A percentile compares a stretch with the other conserved stretches of the same genome.
Evolutionary conservation across 2,329 filamentous ascomycete genomes (phyloP).

Genomic region (Penicillium brasilianum): DNA sequence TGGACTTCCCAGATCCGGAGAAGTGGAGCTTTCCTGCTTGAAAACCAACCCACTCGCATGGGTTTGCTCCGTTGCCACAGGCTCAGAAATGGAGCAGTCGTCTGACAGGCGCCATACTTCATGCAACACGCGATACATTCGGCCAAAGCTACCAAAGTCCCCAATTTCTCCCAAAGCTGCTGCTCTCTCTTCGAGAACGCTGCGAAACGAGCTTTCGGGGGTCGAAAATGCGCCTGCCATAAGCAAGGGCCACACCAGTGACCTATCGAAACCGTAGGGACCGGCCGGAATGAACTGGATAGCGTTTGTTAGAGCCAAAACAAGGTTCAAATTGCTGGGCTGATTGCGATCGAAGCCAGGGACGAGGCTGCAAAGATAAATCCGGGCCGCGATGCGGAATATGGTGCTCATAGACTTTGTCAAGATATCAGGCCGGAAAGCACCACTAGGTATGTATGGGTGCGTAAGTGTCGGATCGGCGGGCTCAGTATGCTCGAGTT

Average conservation of each 20-base stretch:
- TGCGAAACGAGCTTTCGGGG: conserved; percentile 74
- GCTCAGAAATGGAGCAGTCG: conserved; percentile 47
- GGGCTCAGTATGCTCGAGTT: conserved; percentile 81
- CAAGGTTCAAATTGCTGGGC: conserved; percentile 67
- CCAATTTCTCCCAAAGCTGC: conserved; percentile 76
- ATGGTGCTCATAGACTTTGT: conserved; percentile 86
- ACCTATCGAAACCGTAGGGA: conserved; percentile 82
- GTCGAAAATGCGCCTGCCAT: conserved; percentile 81
- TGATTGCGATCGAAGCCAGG: conserved; percentile 82
- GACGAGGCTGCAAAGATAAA: conserved; percentile 95
- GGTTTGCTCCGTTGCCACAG: too few species aligned
- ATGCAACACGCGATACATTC: conserved; percentile 75
- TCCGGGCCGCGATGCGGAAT: conserved; percentile 88
- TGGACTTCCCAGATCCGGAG: neutral
- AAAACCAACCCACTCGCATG: too few species aligned
- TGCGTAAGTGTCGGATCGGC: conserved; percentile 65
- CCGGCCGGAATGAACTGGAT: conserved; percentile 71
- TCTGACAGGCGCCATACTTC: conserved; percentile 83
- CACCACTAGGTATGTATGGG: conserved; percentile 63
- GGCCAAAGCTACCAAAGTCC: conserved; percentile 82
- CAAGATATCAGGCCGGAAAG: conserved; percentile 80
- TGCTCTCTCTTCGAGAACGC: conserved; percentile 76
- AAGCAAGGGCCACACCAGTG: conserved; percentile 90
- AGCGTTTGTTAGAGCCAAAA: conserved; percentile 76
- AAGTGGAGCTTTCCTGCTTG: too few species aligned